A percentile compares a stretch with the other conserved stretches of the same genome.
Conservation (phyloP, 352 stramenopile genomes). For the Phytophthora capsici region DNA sequence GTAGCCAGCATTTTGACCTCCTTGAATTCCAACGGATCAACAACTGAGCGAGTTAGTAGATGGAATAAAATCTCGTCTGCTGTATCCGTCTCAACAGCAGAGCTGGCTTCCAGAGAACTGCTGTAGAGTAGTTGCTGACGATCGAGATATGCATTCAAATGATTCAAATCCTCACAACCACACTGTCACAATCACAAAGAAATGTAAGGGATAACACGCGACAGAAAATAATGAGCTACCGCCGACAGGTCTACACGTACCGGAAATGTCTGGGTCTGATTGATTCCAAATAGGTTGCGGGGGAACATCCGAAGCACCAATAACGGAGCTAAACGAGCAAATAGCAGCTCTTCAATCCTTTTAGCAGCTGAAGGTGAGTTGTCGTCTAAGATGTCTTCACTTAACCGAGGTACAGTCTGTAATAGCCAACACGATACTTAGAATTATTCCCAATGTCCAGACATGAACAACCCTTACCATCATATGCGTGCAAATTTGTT, state of each 20-base stretch:
- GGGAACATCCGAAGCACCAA: constrained; percentile 72
- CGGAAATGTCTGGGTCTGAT: constrained; percentile 7
- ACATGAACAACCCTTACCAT: constrained; percentile 31
- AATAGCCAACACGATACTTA: constrained; percentile 8
- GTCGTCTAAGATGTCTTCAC: constrained; percentile 55
- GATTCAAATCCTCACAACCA: constrained; percentile 39
- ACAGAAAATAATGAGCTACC: not conserved
- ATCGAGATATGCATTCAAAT: constrained; percentile 39
- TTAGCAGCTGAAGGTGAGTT: constrained; percentile 36
- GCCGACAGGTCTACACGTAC: constrained; percentile 37
- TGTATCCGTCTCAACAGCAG: not conserved
- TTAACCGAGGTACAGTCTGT: constrained; percentile 51
- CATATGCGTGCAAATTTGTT: constrained; percentile 40
- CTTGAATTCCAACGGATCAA: constrained; percentile 80
- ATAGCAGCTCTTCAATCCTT: constrained; percentile 59
- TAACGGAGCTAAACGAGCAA: constrained; percentile 63
- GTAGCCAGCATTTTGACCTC: constrained; percentile 77
- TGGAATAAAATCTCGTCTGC: constrained; percentile 42
- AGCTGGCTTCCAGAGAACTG: not conserved
- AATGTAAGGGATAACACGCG: constrained; percentile 9
- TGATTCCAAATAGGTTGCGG: constrained; percentile 26
- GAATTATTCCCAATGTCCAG: not conserved
- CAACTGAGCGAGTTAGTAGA: constrained; percentile 42
- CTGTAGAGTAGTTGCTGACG: constrained; percentile 7
- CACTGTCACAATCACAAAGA: constrained; percentile 26